Conservation (phyloP, 495 filamentous ascomycete genomes). For the Corynascus novoguineensis region DNA sequence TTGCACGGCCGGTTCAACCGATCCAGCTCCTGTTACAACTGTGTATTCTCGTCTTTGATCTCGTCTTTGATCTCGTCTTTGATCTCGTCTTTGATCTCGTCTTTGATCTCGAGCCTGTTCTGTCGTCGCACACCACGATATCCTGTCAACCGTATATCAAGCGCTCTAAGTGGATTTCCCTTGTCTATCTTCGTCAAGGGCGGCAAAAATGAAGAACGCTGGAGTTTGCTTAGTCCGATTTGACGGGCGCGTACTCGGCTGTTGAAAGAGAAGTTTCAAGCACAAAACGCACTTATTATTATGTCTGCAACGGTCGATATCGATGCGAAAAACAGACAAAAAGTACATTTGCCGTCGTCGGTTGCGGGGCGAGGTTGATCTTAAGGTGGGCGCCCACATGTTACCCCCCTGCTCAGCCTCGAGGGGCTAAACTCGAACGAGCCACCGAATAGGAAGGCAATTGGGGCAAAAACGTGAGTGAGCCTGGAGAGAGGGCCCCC, state of each 20-base stretch:
- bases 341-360: slow-evolving; percentile 1
- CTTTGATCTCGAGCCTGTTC: background rate
- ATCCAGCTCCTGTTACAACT: background rate
- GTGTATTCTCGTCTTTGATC: slow-evolving; percentile 1
- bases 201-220: background rate
- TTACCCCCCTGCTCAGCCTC: slow-evolving; percentile 17
- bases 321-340: background rate
- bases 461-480: background rate
- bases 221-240: background rate
- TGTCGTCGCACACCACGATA: slow-evolving; percentile 2
- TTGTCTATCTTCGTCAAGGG: slow-evolving; percentile 7
- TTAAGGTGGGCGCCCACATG: slow-evolving; percentile 2
- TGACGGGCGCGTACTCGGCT: background rate
- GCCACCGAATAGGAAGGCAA: slow-evolving; percentile 27
- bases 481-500: background rate
- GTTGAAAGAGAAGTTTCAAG: background rate
- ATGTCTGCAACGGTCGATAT: background rate
- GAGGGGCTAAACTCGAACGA: slow-evolving; percentile 28
- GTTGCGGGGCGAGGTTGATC: slow-evolving; percentile 7
- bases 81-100: background rate
- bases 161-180: background rate
- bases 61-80: background rate
- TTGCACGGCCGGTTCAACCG: background rate
- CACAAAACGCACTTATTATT: background rate
- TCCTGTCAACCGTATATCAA: slow-evolving; percentile 2